phyloP scores from a whole-genome alignment of 2,329 filamentous ascomycete species.

The Fusarium cicatricum region DNA sequence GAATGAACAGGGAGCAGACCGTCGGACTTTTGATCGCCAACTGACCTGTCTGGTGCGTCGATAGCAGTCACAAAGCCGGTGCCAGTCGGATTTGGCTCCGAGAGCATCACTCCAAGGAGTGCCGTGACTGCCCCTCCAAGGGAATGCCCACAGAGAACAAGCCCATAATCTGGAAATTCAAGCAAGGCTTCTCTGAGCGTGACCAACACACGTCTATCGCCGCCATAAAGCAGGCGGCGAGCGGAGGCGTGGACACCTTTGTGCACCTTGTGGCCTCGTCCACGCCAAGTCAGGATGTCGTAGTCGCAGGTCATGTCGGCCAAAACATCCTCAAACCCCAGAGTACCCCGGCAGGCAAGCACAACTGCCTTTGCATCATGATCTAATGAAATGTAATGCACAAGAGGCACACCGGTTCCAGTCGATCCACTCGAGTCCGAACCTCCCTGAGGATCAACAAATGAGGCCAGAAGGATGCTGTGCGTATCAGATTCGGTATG shows the following conservation, averaged over 20 bases:
- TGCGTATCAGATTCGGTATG: constrained; percentile 67
- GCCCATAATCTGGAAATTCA: constrained; percentile 73
- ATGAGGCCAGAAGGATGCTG: constrained; percentile 73
- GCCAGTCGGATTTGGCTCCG: constrained; percentile 64
- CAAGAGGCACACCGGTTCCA: constrained; percentile 72
- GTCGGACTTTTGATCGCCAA: constrained; percentile 45
- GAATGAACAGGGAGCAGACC: constrained; percentile 47
- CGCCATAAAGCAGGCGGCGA: constrained; percentile 71
- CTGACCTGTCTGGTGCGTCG: constrained; percentile 54
- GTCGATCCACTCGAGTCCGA: constrained; percentile 71
- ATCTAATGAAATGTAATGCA: constrained; percentile 77
- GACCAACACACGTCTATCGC: constrained; percentile 70
- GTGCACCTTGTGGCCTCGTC: constrained; percentile 72
- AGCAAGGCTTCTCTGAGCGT: constrained; percentile 72
- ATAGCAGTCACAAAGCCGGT: constrained; percentile 70
- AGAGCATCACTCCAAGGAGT: constrained; percentile 74
- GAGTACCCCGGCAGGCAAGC: constrained; percentile 74
- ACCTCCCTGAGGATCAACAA: constrained; percentile 73
- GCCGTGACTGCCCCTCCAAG: constrained; percentile 75
- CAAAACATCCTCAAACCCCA: constrained; percentile 77
- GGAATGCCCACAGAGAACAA: constrained; percentile 75
- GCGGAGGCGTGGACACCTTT: constrained; percentile 79
- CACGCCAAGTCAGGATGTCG: constrained; percentile 70
- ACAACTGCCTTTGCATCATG: constrained; percentile 77
- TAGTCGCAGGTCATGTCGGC: constrained; percentile 80